phyloP scores from a whole-genome alignment of 169 alveolate species.

The Cryptosporidium felis region DNA sequence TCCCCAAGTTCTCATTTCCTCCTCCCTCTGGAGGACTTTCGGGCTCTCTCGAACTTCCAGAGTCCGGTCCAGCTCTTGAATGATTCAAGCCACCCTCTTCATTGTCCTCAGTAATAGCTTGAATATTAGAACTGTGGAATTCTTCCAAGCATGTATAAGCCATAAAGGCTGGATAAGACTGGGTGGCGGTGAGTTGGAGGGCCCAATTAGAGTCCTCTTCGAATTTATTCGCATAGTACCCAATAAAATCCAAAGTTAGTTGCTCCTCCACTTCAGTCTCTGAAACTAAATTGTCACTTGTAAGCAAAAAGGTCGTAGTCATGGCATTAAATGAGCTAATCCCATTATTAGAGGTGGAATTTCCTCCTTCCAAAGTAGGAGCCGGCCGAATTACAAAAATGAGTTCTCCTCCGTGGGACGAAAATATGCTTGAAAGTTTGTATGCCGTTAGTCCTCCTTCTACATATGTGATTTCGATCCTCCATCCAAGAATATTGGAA shows the following conservation, averaged over 20 bases:
- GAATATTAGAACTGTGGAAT: constrained; percentile 12
- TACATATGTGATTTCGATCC: constrained; percentile 50
- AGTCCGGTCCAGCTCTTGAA: no score
- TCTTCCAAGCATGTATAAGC: constrained; percentile 67
- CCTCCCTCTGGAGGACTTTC: no score
- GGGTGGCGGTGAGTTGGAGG: constrained; percentile 56
- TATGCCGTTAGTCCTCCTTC: constrained; percentile 66
- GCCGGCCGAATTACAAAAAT: constrained; percentile 64
- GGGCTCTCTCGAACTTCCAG: no score
- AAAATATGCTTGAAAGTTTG: constrained; percentile 54
- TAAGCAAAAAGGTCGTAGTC: constrained; percentile 23
- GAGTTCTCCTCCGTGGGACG: constrained; percentile 53
- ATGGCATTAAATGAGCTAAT: background rate
- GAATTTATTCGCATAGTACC: constrained; percentile 61
- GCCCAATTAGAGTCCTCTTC: constrained; percentile 70
- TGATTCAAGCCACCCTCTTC: no score
- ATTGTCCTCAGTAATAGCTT: no score
- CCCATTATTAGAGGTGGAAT: background rate
- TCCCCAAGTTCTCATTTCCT: no score
- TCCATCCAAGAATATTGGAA: constrained; percentile 69
- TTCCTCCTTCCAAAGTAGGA: constrained; percentile 10
- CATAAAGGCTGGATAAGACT: constrained; percentile 69
- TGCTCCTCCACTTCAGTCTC: constrained; percentile 65
- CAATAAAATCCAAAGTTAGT: constrained; percentile 54
- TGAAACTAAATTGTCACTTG: constrained; percentile 14